A percentile compares a stretch with the other conserved stretches of the same genome.
These are phyloP conservation scores for Cryptosporidium canis DNA, from an alignment of 169 alveolate genomes.

Conservation along the genomic window DNA sequence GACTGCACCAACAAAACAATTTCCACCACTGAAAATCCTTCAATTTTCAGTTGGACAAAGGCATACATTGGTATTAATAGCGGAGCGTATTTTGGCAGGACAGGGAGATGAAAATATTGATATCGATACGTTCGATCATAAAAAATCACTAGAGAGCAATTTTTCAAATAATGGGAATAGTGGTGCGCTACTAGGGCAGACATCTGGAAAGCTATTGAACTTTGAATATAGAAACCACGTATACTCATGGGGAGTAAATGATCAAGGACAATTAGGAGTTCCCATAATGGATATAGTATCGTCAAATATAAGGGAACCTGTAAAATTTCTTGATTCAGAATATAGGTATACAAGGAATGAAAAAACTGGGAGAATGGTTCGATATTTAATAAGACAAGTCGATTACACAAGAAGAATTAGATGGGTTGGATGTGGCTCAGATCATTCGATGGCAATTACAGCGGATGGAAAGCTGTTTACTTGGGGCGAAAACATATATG, in stretches of 20 bases:
- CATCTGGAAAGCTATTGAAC: conserved; percentile 60
- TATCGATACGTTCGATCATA: conserved; percentile 24
- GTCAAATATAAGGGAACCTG: conserved; percentile 53
- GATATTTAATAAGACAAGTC: conserved; percentile 55
- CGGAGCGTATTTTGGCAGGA: conserved; percentile 61
- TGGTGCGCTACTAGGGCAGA: conserved; percentile 61
- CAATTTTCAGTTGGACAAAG: conserved; percentile 70
- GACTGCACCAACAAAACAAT: conserved; percentile 70
- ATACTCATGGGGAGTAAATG: conserved; percentile 68
- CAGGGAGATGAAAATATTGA: conserved; percentile 55
- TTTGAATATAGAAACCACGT: conserved; percentile 72
- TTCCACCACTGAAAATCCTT: conserved; percentile 63
- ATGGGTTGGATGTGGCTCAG: conserved; percentile 72
- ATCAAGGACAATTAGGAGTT: conserved; percentile 60
- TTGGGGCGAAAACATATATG: conserved; percentile 66
- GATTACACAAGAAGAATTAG: conserved; percentile 69
- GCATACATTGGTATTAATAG: conserved; percentile 61
- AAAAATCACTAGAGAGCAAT: background rate
- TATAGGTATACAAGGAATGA: conserved; percentile 30
- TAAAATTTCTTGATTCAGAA: conserved; percentile 45
- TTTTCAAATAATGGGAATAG: background rate
- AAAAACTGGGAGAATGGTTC: conserved; percentile 30
- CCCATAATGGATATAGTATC: conserved; percentile 40
- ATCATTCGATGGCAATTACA: conserved; percentile 69
- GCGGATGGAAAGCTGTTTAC: conserved; percentile 64